Conservation (phyloP, 2,329 filamentous ascomycete genomes). For the Talaromyces sp. region DNA sequence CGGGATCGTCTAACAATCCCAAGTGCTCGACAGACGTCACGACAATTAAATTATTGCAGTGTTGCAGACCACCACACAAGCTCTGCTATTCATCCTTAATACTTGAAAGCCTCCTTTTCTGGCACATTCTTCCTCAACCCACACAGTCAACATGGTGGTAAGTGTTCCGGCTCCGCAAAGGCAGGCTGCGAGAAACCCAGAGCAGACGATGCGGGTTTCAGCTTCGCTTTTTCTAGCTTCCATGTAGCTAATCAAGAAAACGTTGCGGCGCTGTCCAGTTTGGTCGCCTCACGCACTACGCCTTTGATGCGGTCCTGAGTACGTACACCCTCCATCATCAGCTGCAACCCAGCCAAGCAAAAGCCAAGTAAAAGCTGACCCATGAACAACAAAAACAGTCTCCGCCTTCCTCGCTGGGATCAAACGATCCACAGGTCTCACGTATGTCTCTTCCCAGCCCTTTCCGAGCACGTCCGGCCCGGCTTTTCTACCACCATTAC, state of each 20-base stretch:
- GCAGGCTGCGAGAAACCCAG: slow-evolving; percentile 42
- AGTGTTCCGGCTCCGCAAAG: slow-evolving; percentile 33
- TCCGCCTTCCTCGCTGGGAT: slow-evolving; percentile 95
- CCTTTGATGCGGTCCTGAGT: slow-evolving; percentile 92
- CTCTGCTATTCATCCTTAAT: background rate
- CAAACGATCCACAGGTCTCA: slow-evolving; percentile 94
- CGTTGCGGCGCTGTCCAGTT: slow-evolving; percentile 58
- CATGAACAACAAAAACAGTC: slow-evolving; percentile 50
- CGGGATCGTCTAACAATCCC: background rate
- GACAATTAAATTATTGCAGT: no score
- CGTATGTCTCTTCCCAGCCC: slow-evolving; percentile 59
- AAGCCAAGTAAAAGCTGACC: background rate
- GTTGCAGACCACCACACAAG: background rate
- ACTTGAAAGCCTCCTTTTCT: background rate
- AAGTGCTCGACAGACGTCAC: background rate
- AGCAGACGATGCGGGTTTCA: slow-evolving; percentile 54
- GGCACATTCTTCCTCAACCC: background rate
- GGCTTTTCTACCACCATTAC: background rate
- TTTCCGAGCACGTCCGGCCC: background rate
- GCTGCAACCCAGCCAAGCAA: background rate
- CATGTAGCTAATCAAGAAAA: background rate
- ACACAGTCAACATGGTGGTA: slow-evolving; percentile 35
- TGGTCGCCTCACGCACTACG: slow-evolving; percentile 88
- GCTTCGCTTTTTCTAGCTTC: background rate
- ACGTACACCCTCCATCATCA: slow-evolving; percentile 34